Evolutionary conservation across 768 basidiomycete genomes (phyloP).

Genomic region (Boletus vinaceobasis): DNA sequence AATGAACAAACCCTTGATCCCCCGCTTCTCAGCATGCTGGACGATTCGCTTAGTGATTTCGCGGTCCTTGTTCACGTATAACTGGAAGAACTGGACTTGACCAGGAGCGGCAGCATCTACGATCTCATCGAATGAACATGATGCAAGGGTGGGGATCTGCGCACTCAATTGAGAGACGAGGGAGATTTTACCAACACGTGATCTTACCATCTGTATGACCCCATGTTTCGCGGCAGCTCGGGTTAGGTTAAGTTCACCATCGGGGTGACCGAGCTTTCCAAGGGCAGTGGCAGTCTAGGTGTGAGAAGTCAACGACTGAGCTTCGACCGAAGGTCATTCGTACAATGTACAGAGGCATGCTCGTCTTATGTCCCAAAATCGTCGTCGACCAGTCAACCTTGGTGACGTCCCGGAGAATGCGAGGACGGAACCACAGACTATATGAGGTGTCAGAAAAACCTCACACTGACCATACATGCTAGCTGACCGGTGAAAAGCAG

Average conservation of each 20-base stretch:
- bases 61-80: conserved; percentile 90
- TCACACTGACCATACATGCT: neutral
- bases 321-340: conserved; percentile 10
- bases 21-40: conserved; percentile 84
- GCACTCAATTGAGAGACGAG: neutral
- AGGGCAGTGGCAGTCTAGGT: conserved; percentile 75
- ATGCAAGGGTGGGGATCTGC: conserved; percentile 93
- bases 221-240: conserved; percentile 80
- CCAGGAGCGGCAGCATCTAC: conserved; percentile 78
- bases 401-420: conserved; percentile 79
- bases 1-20: conserved; percentile 92
- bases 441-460: neutral
- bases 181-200: neutral
- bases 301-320: conserved; percentile 5
- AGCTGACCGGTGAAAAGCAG: conserved; percentile 80
- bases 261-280: conserved; percentile 93
- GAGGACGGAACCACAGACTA: conserved; percentile 89
- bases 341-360: conserved; percentile 82
- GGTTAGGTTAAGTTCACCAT: conserved; percentile 90
- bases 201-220: conserved; percentile 66
- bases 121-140: conserved; percentile 94
- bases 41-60: conserved; percentile 82
- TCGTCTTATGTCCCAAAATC: conserved; percentile 72
- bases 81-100: conserved; percentile 84
- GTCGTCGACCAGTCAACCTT: conserved; percentile 82